phyloP scores from a whole-genome alignment of 2,329 filamentous ascomycete species.

The Thielaviopsis punctulata region DNA sequence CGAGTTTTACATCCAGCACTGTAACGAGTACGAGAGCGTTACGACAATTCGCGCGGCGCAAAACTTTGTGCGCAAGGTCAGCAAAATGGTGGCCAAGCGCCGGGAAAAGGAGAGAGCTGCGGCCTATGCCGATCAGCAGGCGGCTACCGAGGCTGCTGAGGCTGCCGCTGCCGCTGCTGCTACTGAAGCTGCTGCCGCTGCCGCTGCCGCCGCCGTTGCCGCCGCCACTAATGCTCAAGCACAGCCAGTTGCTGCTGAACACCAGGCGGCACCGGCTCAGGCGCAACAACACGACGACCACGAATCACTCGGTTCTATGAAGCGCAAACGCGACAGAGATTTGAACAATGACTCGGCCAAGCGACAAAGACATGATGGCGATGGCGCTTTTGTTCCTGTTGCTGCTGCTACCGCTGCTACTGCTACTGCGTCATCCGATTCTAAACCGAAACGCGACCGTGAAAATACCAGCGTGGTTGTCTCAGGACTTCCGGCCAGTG shows the following conservation, averaged over 20 bases:
- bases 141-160: too few relatives aligned
- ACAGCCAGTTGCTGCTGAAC: too few relatives aligned
- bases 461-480: constrained; percentile 80
- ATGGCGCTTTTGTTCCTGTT: constrained; percentile 20
- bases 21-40: constrained; percentile 76
- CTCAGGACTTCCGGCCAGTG: constrained; percentile 53
- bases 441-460: constrained; percentile 56
- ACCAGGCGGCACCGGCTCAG: background rate
- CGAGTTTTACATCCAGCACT: constrained; percentile 60
- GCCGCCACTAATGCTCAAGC: constrained; percentile 17
- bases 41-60: constrained; percentile 56
- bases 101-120: constrained; percentile 48
- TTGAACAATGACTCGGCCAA: constrained; percentile 11
- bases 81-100: constrained; percentile 43
- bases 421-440: background rate
- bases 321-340: constrained; percentile 58
- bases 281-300: too few relatives aligned
- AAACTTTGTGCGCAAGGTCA: constrained; percentile 53
- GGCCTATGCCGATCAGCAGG: constrained; percentile 24
- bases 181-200: too few relatives aligned
- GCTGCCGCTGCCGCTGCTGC: constrained; percentile 16
- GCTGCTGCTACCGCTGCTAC: background rate
- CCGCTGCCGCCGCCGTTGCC: too few relatives aligned
- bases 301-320: constrained; percentile 29
- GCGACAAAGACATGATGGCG: constrained; percentile 20